Evolutionary conservation across 2,329 filamentous ascomycete genomes (phyloP).

Genomic region (Claviceps fusiformis): DNA sequence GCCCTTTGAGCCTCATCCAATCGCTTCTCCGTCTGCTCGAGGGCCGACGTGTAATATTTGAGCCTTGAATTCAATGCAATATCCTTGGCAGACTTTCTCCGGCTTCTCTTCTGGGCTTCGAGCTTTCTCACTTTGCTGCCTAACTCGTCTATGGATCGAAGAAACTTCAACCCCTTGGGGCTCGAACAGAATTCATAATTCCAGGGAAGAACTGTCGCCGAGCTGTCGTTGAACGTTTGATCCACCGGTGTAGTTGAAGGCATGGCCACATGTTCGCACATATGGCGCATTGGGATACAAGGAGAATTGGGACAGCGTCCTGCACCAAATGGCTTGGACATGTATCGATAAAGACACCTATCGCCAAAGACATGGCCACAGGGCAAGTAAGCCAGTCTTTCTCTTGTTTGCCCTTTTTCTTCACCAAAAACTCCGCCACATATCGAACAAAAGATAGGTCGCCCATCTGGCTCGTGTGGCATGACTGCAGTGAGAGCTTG

Average conservation of each 20-base stretch:
- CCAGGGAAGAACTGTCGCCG: slow-evolving; percentile 6
- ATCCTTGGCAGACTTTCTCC: background rate
- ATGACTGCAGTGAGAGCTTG: background rate
- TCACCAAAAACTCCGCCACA: slow-evolving; percentile 4
- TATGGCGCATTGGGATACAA: slow-evolving; percentile 9
- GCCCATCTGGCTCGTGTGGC: background rate
- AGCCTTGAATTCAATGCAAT: background rate
- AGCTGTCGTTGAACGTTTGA: background rate
- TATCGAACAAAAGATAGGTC: slow-evolving; percentile 1
- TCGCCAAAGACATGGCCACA: slow-evolving; percentile 16
- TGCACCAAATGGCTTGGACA: background rate
- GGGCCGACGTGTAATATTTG: background rate
- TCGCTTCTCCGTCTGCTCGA: slow-evolving; percentile 1
- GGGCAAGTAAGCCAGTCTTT: slow-evolving; percentile 11
- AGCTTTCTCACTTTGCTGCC: background rate
- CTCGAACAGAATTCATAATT: slow-evolving; percentile 10
- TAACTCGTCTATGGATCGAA: background rate
- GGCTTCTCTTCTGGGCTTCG: background rate
- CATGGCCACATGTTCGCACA: slow-evolving; percentile 8
- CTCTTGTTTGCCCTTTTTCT: background rate
- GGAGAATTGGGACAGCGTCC: slow-evolving; percentile 4
- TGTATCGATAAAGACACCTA: slow-evolving; percentile 10
- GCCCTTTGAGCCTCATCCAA: slow-evolving; percentile 3
- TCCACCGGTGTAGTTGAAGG: background rate
- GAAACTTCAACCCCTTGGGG: background rate